Percentiles rank a stretch among this genome's conserved stretches.
phyloP scores from a whole-genome alignment of 805 yeast genomes.

The Metschnikowia amazonensis region DNA sequence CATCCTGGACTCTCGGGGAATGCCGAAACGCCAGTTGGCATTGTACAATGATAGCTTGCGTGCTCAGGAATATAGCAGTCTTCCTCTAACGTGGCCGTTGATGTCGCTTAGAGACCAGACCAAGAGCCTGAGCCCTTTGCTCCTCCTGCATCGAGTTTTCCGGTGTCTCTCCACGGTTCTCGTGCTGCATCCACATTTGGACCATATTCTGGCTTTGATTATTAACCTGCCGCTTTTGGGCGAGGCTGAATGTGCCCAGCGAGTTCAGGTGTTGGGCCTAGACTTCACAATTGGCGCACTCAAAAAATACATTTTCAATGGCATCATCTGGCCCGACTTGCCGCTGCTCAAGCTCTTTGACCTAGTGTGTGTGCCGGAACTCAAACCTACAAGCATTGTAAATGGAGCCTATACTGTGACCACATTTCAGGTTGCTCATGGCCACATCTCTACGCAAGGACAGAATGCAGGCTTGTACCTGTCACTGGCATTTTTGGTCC shows the following conservation, averaged over 20 bases:
- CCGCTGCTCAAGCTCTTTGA: slow-evolving; percentile 28
- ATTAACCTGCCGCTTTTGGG: slow-evolving; percentile 59
- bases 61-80: slow-evolving; percentile 23
- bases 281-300: slow-evolving; percentile 50
- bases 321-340: slow-evolving; percentile 75
- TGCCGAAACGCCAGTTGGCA: slow-evolving; percentile 16
- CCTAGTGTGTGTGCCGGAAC: slow-evolving; percentile 17
- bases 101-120: slow-evolving; percentile 7
- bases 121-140: slow-evolving; percentile 5
- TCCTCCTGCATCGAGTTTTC: slow-evolving; percentile 20
- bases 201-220: slow-evolving; percentile 67
- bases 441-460: slow-evolving; percentile 17
- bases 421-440: slow-evolving; percentile 35
- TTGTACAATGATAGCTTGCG: slow-evolving; percentile 31
- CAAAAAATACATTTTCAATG: slow-evolving; percentile 61
- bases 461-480: slow-evolving; percentile 24
- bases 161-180: slow-evolving; percentile 31
- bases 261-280: slow-evolving; percentile 41
- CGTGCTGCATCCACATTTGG: slow-evolving; percentile 82
- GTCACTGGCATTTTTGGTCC: slow-evolving; percentile 60
- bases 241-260: slow-evolving; percentile 19
- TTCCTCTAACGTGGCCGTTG: slow-evolving; percentile 27
- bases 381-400: slow-evolving; percentile 14
- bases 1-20: slow-evolving; percentile 22
- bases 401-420: slow-evolving; percentile 22